phyloP scores from a whole-genome alignment of 2,329 filamentous ascomycete genomes.

The Ilyonectria robusta region DNA sequence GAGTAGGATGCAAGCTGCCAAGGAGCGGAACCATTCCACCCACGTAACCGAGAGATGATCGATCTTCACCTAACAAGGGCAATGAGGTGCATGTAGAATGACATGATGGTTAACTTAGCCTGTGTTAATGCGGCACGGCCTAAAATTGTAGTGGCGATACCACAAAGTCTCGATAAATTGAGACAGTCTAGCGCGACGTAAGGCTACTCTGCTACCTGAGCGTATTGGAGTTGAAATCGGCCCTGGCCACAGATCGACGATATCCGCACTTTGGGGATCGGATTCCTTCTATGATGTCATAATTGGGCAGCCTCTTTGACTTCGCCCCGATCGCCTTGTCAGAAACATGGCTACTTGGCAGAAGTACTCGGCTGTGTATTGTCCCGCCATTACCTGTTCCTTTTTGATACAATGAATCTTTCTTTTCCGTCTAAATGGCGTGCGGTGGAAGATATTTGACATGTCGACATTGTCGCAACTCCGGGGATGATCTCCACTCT shows the following conservation, averaged over 20 bases:
- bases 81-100: not conserved
- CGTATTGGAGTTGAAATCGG: not conserved
- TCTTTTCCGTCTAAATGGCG: no score
- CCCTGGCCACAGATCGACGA: not conserved
- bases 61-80: not conserved
- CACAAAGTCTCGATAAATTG: no score
- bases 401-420: not conserved
- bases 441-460: no score
- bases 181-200: no score
- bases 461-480: no score
- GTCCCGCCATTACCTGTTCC: not conserved
- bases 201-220: no score
- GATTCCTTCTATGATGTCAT: conserved; percentile 15
- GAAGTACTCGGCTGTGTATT: not conserved
- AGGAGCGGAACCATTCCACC: not conserved
- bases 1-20: not conserved
- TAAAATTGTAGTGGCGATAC: no score
- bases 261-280: not conserved
- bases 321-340: not conserved
- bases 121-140: no score
- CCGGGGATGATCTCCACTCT: no score
- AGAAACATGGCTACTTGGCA: not conserved
- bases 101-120: not conserved
- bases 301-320: not conserved
- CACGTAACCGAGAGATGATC: not conserved